Evolutionary conservation across 2,329 filamentous ascomycete species (phyloP), one percentile per base, ranked within the genome.

Genomic region (Pyrenophora seminiperda): DNA sequence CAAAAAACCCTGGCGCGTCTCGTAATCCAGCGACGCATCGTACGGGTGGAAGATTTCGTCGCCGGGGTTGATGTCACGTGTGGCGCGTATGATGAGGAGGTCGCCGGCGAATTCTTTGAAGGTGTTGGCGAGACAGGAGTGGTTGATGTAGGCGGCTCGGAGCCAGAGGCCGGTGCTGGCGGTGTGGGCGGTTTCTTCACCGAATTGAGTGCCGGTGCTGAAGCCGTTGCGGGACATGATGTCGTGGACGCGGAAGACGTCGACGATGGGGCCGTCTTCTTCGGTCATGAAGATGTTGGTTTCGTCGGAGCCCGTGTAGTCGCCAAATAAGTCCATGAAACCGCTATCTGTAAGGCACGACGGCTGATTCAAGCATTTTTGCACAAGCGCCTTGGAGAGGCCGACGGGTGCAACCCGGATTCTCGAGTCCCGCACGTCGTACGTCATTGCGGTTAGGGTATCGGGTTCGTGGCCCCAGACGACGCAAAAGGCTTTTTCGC

Each of bases 401-500:
- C 56, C 3, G 59, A 63, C 27, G 53, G 68, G 29, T 51, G 63
- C 53, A 11, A 66, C 56, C 13, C 64, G 52, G 39, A 65, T 67
- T 22, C 47, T 59, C 7, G 62, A 58, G 67, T 78, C 40, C 44
- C 70, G 63, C 76, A 75, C 38, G 39, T 76, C 74, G 60, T 76
- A 77, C 1, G 78, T 73, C 39, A 78, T 75, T 0, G 74, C 75
- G 5, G 76, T 75, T 29, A 76, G 67, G 18, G 72, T 68, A 9
- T 71, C 55, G 15, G 67, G 66, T 50, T 77, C 74, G 59, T 77
- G 75, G 46, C 76, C 71, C 70, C 76, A 77, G 18, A 66, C 63
- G 29, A 61, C 67, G 0, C 67, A 69, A 58, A 83, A 82, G 0
- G 81, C 81, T 54, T 84, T 85, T 52, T 84, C 82, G 38, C 79